Evolutionary conservation across 345 rosid genomes (phyloP), one percentile per base, ranked within the genome.

Genomic region (Arabidopsis suecica): DNA sequence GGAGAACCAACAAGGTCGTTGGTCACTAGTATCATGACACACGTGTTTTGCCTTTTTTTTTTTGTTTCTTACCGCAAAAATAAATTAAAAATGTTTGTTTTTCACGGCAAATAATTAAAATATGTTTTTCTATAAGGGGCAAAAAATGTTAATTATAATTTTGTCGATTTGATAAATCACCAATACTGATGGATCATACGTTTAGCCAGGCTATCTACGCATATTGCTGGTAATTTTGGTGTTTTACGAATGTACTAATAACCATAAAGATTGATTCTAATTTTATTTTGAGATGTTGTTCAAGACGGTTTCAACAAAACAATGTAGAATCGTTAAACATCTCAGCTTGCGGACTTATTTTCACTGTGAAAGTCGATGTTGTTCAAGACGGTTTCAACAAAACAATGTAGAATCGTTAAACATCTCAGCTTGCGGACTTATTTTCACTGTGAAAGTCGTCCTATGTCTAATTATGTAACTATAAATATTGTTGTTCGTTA

Each of bases 1-100:
- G 44, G 32, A 49, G 18, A 20, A 65, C 28, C 70, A 63, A 20
- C 45, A 41, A 63, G 62, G 55, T 49, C 50, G 60, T 62, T 13
- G 77, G 1, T 32, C 53, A 63, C 32, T 60, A 33, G n/a, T 64
- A 20, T 42, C 37, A 33, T 55, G 65, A 65, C 22, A 33, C 65
- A 56, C 59, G 50, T 65, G 58, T 23, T 74, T 54, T 64, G 45
- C 3, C 32, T 28, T 4, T 28, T 4, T 4, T 22, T 51, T 9
- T 32, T 1, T 14, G 30, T 9, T 38, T 42, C 41, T 63, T 30
- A 48, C 48, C 48, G 11, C 9, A 9, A 22, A 47, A 44, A 44
- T 2, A 20, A 14, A 33, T 4, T 4, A 0, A 1, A 9, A 11
- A 33, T 13, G 18, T 34, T 45, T 2, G 38, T 45, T 47, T 25